These are phyloP conservation scores for Ceratocystis alfenasii DNA, from an alignment of 2,329 filamentous ascomycete genomes.

Conservation along the genomic window DNA sequence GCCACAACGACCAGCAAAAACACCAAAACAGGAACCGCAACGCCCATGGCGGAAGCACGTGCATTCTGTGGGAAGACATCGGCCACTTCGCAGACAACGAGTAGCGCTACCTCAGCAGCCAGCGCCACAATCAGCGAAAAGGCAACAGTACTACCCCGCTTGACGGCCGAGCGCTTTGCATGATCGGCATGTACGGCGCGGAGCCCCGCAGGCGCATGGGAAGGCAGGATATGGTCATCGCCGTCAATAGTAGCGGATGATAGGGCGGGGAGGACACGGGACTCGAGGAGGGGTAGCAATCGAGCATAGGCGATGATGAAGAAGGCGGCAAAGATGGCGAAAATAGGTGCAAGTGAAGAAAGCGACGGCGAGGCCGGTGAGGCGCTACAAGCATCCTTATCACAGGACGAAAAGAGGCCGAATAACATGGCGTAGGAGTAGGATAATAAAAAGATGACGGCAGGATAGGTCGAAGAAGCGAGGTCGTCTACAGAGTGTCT, in stretches of 20 bases:
- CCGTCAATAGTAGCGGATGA: slow-evolving; percentile 42
- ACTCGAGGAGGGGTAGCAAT: slow-evolving; percentile 60
- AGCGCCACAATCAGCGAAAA: slow-evolving; percentile 69
- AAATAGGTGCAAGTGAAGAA: slow-evolving; percentile 56
- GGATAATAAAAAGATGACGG: not conserved
- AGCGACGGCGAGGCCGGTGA: slow-evolving; percentile 37
- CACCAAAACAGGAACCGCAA: slow-evolving; percentile 59
- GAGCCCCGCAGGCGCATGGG: slow-evolving; percentile 48
- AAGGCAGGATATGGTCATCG: slow-evolving; percentile 49
- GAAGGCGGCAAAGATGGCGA: slow-evolving; percentile 51
- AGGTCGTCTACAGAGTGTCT: too few species aligned
- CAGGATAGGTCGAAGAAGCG: not conserved
- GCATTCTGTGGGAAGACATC: slow-evolving; percentile 59
- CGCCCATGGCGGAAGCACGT: slow-evolving; percentile 52
- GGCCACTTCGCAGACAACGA: slow-evolving; percentile 75
- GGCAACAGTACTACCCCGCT: slow-evolving; percentile 46
- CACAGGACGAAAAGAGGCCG: slow-evolving; percentile 39
- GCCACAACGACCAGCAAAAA: slow-evolving; percentile 62
- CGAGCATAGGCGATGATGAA: slow-evolving; percentile 46
- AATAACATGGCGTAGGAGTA: slow-evolving; percentile 28
- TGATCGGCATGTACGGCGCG: slow-evolving; percentile 49
- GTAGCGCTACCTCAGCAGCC: slow-evolving; percentile 62
- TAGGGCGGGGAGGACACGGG: slow-evolving; percentile 31
- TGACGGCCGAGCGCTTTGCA: slow-evolving; percentile 39
- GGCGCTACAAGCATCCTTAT: slow-evolving; percentile 45